These are phyloP conservation scores for Quercus aquifolioides DNA, from an alignment of 306 rosid genomes.

Conservation along the genomic window DNA sequence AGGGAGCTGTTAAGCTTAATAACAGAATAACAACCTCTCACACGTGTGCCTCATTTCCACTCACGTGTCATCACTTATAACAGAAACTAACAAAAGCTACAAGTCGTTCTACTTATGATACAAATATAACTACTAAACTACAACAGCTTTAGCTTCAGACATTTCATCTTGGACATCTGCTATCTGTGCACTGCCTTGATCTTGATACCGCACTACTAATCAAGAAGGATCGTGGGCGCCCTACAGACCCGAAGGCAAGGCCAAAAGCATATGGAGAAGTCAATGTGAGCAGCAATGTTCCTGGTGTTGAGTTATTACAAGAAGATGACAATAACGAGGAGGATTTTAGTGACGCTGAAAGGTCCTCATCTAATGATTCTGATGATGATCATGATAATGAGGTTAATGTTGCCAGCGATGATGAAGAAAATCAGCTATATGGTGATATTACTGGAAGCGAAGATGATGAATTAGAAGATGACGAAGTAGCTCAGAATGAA, in stretches of 20 bases:
- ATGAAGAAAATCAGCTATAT: slow-evolving; percentile 37
- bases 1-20: too few species aligned
- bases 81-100: too few species aligned
- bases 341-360: slow-evolving; percentile 36
- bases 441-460: slow-evolving; percentile 37
- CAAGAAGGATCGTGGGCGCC: slow-evolving; percentile 95
- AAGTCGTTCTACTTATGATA: too few species aligned
- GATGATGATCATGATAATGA: slow-evolving; percentile 41
- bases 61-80: too few species aligned
- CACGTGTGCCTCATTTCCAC: too few species aligned
- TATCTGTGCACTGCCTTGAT: too few species aligned
- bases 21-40: too few species aligned
- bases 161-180: too few species aligned
- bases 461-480: slow-evolving; percentile 34
- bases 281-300: slow-evolving; percentile 50
- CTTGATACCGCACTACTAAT: slow-evolving; percentile 75
- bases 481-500: slow-evolving; percentile 34
- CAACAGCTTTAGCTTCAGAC: too few species aligned
- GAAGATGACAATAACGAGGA: slow-evolving; percentile 25
- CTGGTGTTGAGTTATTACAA: slow-evolving; percentile 68
- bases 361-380: slow-evolving; percentile 33
- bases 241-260: slow-evolving; percentile 57
- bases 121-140: too few species aligned
- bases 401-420: slow-evolving; percentile 36
- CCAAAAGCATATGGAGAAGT: slow-evolving; percentile 87